Percentiles rank a stretch among this genome's conserved stretches.
Evolutionary conservation across 164 flowering plant species (phyloP).

Genomic region (Tetracentron sinense): DNA sequence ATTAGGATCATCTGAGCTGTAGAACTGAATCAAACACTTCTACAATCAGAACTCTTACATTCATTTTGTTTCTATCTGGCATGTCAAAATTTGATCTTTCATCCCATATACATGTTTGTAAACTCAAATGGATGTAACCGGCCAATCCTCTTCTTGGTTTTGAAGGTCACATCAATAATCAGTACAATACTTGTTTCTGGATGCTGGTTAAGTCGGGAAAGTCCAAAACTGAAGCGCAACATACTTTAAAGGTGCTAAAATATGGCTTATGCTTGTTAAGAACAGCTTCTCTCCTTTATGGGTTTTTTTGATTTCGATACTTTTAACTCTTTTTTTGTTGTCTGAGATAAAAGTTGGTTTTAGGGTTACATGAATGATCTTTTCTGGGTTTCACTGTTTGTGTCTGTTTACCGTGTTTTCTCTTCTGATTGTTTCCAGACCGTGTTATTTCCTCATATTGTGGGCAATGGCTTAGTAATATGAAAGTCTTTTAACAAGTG

Average conservation of each 20-base stretch:
- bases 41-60: neutral
- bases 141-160: neutral
- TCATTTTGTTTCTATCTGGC: constrained; percentile 5
- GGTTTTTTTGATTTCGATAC: neutral
- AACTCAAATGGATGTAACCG: neutral
- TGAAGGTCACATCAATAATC: constrained; percentile 94
- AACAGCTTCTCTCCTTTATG: neutral
- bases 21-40: neutral
- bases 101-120: neutral
- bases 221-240: constrained; percentile 68
- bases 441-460: no score
- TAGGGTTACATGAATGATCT: no score
- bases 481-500: neutral
- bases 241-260: constrained; percentile 49
- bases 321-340: neutral
- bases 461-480: neutral
- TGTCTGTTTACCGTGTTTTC: no score
- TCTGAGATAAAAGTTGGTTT: no score
- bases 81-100: neutral
- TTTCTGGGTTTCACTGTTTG: no score
- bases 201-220: constrained; percentile 79
- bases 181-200: constrained; percentile 93
- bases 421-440: no score
- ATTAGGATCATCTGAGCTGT: neutral
- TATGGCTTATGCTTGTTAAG: neutral